Base-by-base conservation (phyloP, 2,329 filamentous ascomycete species). In the Apiospora malaysiana region DNA sequence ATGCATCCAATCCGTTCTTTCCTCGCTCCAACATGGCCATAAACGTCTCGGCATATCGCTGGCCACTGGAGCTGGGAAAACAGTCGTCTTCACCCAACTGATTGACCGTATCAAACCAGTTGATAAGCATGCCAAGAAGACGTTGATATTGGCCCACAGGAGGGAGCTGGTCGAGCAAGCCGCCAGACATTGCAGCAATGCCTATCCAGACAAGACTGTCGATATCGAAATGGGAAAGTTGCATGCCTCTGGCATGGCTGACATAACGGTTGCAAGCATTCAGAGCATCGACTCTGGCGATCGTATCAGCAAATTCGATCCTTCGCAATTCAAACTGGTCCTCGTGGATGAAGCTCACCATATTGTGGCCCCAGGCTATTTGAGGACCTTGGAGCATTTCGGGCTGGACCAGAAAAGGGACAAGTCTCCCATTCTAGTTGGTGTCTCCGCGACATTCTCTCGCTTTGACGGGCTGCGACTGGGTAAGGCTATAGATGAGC, bases 331-430 rank as follows among this genome's bases (percentile, higher is more conserved):
- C 85, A 99, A 99, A 82, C 89, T 99, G 0, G 84, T 99, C 0
- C 87, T 99, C 2, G 95, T 99, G 4, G 96, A 99, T 74, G 96
- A 99, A 82, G 96, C 95, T 5, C 96, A 99, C 80, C 96, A 99
- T 81, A 97, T 98, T 69, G 95, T 98, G 63, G 93, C 96, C 0
- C 87, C 89, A 1, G 90, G 91, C 9, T 98, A 98, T 78, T 85
- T 97, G 73, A 87, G 88, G 56, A 87, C 91, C 0, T 84, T 99
- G 66, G 84, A 87, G n/a, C 90, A 98, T 80, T 97, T 99, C 79
- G 89, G 91, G 0, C 86, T 97, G 23, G 76, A 79, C 42, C 56
- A 72, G 25, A 85, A 84, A 74, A 84, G 85, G 16, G 82, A 89
- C 70, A 74, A 81, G 46, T 85, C 87, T 16, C 92, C 93, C 0